Conservation (phyloP, 1,284 basidiomycete genomes). For the Ceratobasidium sp. region DNA sequence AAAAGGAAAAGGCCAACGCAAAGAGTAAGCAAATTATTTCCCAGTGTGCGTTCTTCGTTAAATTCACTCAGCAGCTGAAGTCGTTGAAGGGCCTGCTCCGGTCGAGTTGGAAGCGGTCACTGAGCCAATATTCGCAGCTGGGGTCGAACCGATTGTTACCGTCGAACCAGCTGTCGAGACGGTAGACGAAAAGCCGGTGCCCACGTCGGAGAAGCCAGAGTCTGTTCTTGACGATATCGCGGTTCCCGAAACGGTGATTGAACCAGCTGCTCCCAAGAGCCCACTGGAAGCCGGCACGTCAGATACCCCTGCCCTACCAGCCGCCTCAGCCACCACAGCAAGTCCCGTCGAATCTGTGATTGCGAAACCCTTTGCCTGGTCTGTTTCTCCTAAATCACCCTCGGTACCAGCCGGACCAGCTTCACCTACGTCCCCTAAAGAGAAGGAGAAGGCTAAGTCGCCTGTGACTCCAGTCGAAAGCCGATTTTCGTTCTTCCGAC, state of each 20-base stretch:
- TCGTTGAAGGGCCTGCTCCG: neutral
- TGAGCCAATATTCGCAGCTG: neutral
- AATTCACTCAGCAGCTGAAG: neutral
- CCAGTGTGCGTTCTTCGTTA: neutral
- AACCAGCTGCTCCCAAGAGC: neutral
- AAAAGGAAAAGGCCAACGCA: slow-evolving; percentile 6
- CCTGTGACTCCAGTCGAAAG: slow-evolving; percentile 5
- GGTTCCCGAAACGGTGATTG: neutral
- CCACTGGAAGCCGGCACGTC: neutral
- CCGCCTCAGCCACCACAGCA: neutral
- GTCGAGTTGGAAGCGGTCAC: neutral
- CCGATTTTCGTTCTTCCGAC: neutral
- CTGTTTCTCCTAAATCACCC: neutral
- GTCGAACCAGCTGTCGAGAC: neutral
- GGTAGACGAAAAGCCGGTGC: neutral
- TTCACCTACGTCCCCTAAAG: slow-evolving; percentile 1
- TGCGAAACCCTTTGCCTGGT: no score
- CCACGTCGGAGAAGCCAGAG: neutral
- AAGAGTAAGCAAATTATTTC: neutral
- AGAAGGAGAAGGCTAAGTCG: slow-evolving; percentile 11
- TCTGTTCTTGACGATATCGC: neutral
- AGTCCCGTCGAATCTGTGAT: no score
- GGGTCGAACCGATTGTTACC: neutral
- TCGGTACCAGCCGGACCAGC: neutral
- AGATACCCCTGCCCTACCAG: no score